Conservation (phyloP, 495 filamentous ascomycete genomes). For the Penicillium taxi region DNA sequence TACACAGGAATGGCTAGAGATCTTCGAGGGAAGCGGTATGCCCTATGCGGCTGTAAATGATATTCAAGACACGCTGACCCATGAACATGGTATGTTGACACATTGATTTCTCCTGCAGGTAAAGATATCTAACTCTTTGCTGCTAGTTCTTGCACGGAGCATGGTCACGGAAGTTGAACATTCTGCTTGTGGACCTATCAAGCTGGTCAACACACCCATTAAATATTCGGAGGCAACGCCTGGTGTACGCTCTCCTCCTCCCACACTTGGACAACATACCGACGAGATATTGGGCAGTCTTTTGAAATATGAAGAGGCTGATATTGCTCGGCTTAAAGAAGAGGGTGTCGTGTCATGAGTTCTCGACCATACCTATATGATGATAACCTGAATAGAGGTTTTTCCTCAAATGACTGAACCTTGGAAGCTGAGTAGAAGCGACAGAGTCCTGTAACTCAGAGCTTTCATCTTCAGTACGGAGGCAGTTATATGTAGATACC, state of each 20-base stretch:
- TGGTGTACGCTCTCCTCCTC: slow-evolving; percentile 70
- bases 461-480: too few relatives aligned
- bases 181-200: slow-evolving; percentile 71
- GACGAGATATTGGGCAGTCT: slow-evolving; percentile 67
- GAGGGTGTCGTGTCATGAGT: slow-evolving; percentile 60
- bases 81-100: slow-evolving; percentile 58
- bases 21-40: slow-evolving; percentile 85
- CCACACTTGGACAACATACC: slow-evolving; percentile 86
- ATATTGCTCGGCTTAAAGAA: slow-evolving; percentile 55
- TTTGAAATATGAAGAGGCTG: slow-evolving; percentile 52
- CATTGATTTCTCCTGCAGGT: neutral
- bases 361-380: neutral
- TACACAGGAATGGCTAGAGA: slow-evolving; percentile 79
- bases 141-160: slow-evolving; percentile 61
- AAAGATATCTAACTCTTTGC: slow-evolving; percentile 4
- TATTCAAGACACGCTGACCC: slow-evolving; percentile 71
- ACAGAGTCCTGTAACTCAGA: too few relatives aligned
- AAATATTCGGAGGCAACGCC: slow-evolving; percentile 84
- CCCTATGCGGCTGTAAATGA: slow-evolving; percentile 96
- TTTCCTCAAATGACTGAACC: too few relatives aligned
- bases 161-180: slow-evolving; percentile 91
- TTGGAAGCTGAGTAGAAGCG: too few relatives aligned
- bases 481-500: too few relatives aligned
- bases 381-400: too few relatives aligned
- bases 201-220: slow-evolving; percentile 88